Conservation (phyloP, 2,329 filamentous ascomycete species). For the Paecilomyces sp. region DNA sequence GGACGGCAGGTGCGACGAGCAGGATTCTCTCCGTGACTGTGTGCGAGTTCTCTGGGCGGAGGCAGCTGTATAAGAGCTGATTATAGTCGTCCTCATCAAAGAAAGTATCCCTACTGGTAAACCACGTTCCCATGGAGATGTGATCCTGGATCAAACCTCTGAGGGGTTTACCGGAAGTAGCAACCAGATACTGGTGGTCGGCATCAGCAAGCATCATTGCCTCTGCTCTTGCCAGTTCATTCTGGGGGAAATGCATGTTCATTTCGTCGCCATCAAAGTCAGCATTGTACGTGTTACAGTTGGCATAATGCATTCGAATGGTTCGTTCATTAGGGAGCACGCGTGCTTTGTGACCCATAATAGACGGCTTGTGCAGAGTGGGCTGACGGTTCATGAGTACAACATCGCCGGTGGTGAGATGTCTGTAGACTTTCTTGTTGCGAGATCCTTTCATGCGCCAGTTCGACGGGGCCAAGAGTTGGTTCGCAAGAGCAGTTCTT, state of each 20-base stretch:
- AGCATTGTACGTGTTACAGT: slow-evolving; percentile 98
- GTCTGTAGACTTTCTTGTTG: slow-evolving; percentile 94
- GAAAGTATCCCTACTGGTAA: slow-evolving; percentile 87
- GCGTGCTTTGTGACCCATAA: slow-evolving; percentile 93
- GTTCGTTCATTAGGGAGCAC: slow-evolving; percentile 93
- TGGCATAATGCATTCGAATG: slow-evolving; percentile 98
- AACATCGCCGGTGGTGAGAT: slow-evolving; percentile 92
- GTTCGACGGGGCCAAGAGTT: slow-evolving; percentile 78
- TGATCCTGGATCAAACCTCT: slow-evolving; percentile 98
- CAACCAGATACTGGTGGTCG: slow-evolving; percentile 93
- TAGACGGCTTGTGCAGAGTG: slow-evolving; percentile 95
- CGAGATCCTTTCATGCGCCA: slow-evolving; percentile 65
- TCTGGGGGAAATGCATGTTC: slow-evolving; percentile 99
- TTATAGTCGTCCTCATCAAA: slow-evolving; percentile 85
- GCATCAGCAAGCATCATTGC: slow-evolving; percentile 91
- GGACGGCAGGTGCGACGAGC: slow-evolving; percentile 70
- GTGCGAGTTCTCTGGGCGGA: slow-evolving; percentile 85
- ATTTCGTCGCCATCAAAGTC: slow-evolving; percentile 99
- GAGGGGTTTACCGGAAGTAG: slow-evolving; percentile 85
- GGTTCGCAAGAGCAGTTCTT: slow-evolving; percentile 81
- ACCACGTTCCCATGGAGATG: slow-evolving; percentile 84
- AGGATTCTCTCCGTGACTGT: slow-evolving; percentile 76
- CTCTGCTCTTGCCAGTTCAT: slow-evolving; percentile 87
- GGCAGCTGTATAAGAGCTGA: slow-evolving; percentile 82
- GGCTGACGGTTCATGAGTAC: slow-evolving; percentile 99